Base-by-base conservation (phyloP, 2,329 filamentous ascomycete species). In the Neofusicoccum sp. region DNA sequence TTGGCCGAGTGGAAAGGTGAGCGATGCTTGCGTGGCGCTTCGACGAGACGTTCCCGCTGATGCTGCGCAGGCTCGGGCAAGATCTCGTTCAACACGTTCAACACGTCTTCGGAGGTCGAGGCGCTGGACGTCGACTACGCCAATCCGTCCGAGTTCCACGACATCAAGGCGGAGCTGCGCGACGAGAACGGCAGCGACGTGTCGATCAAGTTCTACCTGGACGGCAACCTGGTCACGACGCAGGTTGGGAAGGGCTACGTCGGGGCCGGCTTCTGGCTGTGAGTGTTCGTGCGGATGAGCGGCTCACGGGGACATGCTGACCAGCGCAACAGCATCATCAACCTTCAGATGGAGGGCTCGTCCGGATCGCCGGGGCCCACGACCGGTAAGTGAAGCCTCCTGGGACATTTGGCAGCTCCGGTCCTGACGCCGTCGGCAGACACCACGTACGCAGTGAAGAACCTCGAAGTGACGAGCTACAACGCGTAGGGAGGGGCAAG, bases 1-100 rank as follows among this genome's bases (percentile, higher is more conserved):
- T 77, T 86, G 71, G 83, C 83, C 1, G 83, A 86, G 70, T 86
- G 83, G 83, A 86, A 85, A 67, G 83, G 83, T 57, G 34, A 36
- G n/a, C 7, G 4, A 8, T 11, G n/a, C 14, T 34, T n/a, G 36
- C 2, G 14, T 33, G n/a, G 6, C 14, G 20, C 2, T 34, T 2
- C 2, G 1, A 2, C 2, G 1, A 2, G 9, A 3, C 24, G 20
- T 31, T 36, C 8, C 3, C 3, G 3, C n/a, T 28, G 8, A 9
- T 24, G 9, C 9, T 45, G 12, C 14, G 1, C 8, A 57, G 53
- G 54, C 12, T 76, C 70, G 34, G 82, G 82, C 14, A 79, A 82
- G 66, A 80, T 84, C 62, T 80, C 76, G 33, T 84, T 84, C 72
- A 84, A 84, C 65, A 84, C 82, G 1, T 82, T 82, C 67, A 80